Base-by-base conservation (phyloP, 805 yeast genomes). In the Kodamaea hsintzibuensis region DNA sequence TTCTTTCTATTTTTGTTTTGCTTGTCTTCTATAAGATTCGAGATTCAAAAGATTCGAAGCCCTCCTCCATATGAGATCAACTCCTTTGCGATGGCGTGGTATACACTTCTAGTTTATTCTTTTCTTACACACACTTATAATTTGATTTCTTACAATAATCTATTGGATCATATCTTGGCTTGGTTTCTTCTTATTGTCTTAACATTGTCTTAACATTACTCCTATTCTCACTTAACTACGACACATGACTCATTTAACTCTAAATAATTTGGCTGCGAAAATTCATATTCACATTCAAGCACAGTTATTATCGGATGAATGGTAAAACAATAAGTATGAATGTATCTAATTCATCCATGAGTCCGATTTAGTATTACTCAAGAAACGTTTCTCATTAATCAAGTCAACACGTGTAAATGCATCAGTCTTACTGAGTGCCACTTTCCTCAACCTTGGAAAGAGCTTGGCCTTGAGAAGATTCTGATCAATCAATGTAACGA, bases 381-480 rank as follows among this genome's bases (percentile, higher is more conserved):
- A 35, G 35, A 55, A 65, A 35, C 55, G 57, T 1, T 45, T 47
- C 18, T 51, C 52, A 52, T 71, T 66, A 8, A 64, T 60, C 14
- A 56, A 47, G 38, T 54, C 57, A 3, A 63, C 52, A 9, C 61
- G 55, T 1, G 83, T 79, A 57, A 81, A 81, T 1, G 78, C 78
- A 18, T 71, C 72, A 8, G 68, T 64, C 51, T 73, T 79, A 27
- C 81, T 74, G 8, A 80, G 62, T 0, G 81, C 70, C 2, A 77
- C 69, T 3, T 71, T 66, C 42, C 76, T 67, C 8, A 71, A 62
- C 37, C 76, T 64, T 0, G 82, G 72, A 37, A 76, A 69, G 0
- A 82, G 61, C 54, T 83, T 83, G 0, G 85, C 88, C 56, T 77
- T 81, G 37, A 84, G 59, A 14, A 82, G 62, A 52, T 79, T 81